Evolutionary conservation across 75 land plant species (phyloP), one percentile per base, ranked within the genome.

Genomic region (Sequoiadendron giganteum): DNA sequence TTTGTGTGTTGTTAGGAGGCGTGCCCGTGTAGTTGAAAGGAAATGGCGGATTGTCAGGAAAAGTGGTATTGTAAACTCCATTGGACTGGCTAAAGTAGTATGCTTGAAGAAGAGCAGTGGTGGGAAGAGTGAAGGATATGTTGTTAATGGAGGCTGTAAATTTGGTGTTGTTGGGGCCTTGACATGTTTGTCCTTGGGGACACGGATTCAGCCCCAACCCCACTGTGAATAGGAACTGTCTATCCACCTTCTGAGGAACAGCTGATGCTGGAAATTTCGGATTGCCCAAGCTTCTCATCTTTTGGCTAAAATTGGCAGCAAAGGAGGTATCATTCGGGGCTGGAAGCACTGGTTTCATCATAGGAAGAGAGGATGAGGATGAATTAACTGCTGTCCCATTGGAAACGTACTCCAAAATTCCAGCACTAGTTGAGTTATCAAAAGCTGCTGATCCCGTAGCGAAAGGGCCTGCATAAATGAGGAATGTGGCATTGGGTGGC

Each of bases 121-220:
- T 87, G 15, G 93, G 92, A 45, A 82, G 91, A 70, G 85, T 87
- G 68, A 94, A 92, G 7, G 92, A 91, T 32, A 92, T 86, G 72
- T 94, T 94, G 90, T 94, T 94, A 48, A 94, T 55, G 0, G 89
- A 47, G 16, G 93, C 93, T 15, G 89, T 38, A 8, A 92, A 86
- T 87, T 77, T 91, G 11, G 91, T 87, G 65, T 81, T 84, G 85
- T 90, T 90, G 36, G 91, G 90, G 16, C 95, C 94, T 65, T 89
- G 91, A 85, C 95, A 94, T 4, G 89, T 86, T 75, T 87, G 87
- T 88, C 90, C 89, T 25, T 85, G 32, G 6, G 80, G 58, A 88
- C 94, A 93, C 3, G 93, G 92, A 78, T 16, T 78, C 0, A 85
- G 40, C 25, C 91, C 93, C 16, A 93, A 87, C 36, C 94, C 95